Percentiles rank a stretch among this genome's conserved stretches.
Conservation (phyloP, 2,329 filamentous ascomycete species). For the Pseudonectria foliicola region DNA sequence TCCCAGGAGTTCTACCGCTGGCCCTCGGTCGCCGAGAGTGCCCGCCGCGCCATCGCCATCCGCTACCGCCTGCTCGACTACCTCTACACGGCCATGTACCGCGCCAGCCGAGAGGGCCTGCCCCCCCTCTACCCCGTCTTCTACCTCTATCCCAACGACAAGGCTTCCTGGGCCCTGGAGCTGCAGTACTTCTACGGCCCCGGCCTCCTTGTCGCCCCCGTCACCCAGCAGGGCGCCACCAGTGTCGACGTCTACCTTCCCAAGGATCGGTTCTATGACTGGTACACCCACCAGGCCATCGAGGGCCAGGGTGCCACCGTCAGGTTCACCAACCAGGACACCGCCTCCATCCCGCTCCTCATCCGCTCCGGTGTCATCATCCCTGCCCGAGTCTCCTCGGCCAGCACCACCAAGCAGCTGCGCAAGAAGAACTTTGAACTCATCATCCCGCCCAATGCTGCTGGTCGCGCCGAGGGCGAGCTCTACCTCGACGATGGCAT, state of each 20-base stretch:
- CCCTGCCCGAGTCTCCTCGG: conserved; percentile 48
- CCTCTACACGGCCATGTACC: conserved; percentile 64
- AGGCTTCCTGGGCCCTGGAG: conserved; percentile 38
- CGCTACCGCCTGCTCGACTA: conserved; percentile 80
- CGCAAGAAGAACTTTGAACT: conserved; percentile 63
- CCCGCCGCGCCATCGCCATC: conserved; percentile 60
- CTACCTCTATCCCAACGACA: conserved; percentile 57
- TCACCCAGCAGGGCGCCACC: conserved; percentile 36
- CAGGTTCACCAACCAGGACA: conserved; percentile 28
- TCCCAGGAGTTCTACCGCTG: conserved; percentile 65
- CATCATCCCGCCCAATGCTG: conserved; percentile 55
- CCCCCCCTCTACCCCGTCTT: conserved; percentile 65
- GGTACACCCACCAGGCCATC: conserved; percentile 40
- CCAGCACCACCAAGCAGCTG: conserved; percentile 58
- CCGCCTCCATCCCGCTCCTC: conserved; percentile 55
- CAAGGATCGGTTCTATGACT: conserved; percentile 44
- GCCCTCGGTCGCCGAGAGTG: conserved; percentile 54
- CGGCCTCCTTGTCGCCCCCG: conserved; percentile 41
- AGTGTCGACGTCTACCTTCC: conserved; percentile 43
- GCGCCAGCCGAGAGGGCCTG: conserved; percentile 51
- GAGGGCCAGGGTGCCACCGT: conserved; percentile 33
- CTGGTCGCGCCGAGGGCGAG: conserved; percentile 57
- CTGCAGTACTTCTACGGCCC: conserved; percentile 45
- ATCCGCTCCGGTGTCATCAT: conserved; percentile 59
- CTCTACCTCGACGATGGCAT: conserved; percentile 77